Base-by-base conservation (phyloP, 2,329 filamentous ascomycete species). In the Monilinia laxa region DNA sequence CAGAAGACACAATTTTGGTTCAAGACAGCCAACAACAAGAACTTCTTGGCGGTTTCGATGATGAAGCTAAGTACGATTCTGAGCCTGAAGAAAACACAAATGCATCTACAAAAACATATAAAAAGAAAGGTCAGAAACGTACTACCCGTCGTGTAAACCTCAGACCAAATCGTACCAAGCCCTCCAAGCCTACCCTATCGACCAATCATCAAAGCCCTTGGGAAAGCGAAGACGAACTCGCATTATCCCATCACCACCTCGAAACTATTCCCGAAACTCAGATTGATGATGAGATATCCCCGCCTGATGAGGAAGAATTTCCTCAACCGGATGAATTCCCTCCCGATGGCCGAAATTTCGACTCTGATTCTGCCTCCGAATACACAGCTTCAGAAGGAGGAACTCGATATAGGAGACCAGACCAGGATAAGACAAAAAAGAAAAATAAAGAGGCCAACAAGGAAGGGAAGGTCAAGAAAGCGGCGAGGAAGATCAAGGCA, bases 61-160 rank as follows among this genome's bases (percentile, higher is more conserved):
- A 90, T 66, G 87, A 89, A 72, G 81, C 73, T 10, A 72, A 81
- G 68, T 84, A 85, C 72, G 87, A 89, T 75, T 84, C 83, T 69
- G 78, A 79, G 1, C 79, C 79, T 4, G 83, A 85, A 49, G 78
- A 80, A 0, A 75, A 76, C 4, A 75, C 77, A 5, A 68, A 69
- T 40, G 66, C 66, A 20, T 57, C 62, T n/a, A 66, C 83, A 16
- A 85, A 83, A 64, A 78, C 85, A 1, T 94, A 85, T 81, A 94
- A 93, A 82, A 95, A 95, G 84, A 91, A 91, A 80, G 91, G 90
- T 0, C 85, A 91, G 76, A 95, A 95, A 81, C 83, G 91, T 68
- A 92, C 90, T 65, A 94, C 91, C 3, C 82, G 88, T 69, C 81
- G 83, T 58, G 82, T 85, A 65, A 92, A 88, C 68, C 91, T 90